Evolutionary conservation across 2,329 filamentous ascomycete genomes (phyloP).

Genomic region (Sporothrix phasma): DNA sequence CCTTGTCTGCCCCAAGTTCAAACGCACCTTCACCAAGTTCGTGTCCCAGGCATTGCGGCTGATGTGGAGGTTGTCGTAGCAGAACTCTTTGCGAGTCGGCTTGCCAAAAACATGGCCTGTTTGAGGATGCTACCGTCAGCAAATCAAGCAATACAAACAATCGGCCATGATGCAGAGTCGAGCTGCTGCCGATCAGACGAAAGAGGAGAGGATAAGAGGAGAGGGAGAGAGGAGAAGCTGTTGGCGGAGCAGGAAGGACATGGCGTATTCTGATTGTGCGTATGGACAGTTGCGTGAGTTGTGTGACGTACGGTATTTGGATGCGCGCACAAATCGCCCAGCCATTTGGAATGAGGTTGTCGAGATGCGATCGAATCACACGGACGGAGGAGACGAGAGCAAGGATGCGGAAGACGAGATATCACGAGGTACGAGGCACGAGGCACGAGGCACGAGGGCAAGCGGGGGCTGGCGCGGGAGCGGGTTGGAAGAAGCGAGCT

Average conservation of each 20-base stretch:
- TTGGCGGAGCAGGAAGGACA: background rate
- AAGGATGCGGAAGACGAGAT: background rate
- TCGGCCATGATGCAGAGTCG: background rate
- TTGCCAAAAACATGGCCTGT: constrained; percentile 97
- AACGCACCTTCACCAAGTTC: constrained; percentile 83
- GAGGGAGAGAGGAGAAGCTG: constrained; percentile 11
- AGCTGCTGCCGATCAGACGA: background rate
- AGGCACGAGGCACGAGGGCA: constrained; percentile 1
- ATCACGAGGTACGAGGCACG: background rate
- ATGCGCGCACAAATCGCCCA: constrained; percentile 57
- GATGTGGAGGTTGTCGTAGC: constrained; percentile 95
- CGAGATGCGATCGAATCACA: background rate
- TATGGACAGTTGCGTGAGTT: background rate
- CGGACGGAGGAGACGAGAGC: background rate
- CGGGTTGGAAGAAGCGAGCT: background rate
- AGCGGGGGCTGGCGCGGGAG: background rate
- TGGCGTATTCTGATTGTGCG: too few relatives aligned
- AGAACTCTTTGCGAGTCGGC: constrained; percentile 89
- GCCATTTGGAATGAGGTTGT: constrained; percentile 35
- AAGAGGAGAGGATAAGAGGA: background rate
- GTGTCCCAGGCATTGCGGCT: constrained; percentile 99
- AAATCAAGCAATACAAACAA: constrained; percentile 1
- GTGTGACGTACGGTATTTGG: constrained; percentile 52
- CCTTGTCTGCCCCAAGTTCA: background rate
- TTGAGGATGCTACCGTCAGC: background rate